phyloP scores from a whole-genome alignment of 129 eudicot species.

The Smallanthus sonchifolius region DNA sequence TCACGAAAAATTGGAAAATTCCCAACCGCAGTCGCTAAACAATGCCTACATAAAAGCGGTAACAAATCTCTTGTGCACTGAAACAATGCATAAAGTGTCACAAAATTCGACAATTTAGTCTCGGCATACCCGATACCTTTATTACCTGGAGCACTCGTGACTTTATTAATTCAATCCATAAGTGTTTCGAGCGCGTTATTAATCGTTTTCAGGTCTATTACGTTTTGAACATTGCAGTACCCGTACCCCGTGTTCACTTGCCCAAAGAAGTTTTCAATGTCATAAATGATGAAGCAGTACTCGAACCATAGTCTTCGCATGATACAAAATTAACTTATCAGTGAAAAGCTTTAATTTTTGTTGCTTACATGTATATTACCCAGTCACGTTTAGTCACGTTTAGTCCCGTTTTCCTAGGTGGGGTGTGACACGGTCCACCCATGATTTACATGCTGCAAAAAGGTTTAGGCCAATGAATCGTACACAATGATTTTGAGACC shows the following conservation, averaged over 20 bases:
- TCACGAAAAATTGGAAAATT: conserved; percentile 40
- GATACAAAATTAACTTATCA: no score
- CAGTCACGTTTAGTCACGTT: no score
- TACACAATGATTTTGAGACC: no score
- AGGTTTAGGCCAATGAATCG: no score
- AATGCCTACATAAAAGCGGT: conserved; percentile 49
- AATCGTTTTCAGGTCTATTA: conserved; percentile 50
- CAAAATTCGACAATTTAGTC: conserved; percentile 37
- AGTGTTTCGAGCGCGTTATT: conserved; percentile 46
- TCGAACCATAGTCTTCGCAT: conserved; percentile 84
- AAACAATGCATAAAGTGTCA: conserved; percentile 52
- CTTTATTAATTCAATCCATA: conserved; percentile 27
- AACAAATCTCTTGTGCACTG: conserved; percentile 71
- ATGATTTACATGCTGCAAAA: no score
- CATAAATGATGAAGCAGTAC: conserved; percentile 68
- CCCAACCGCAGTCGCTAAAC: conserved; percentile 50
- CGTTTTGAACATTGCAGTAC: conserved; percentile 46
- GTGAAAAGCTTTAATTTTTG: no score
- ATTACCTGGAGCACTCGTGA: conserved; percentile 42
- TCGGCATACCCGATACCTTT: conserved; percentile 54
- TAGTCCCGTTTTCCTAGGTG: no score
- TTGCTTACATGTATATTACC: no score
- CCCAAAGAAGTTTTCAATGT: conserved; percentile 42
- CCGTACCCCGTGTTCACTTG: conserved; percentile 56
- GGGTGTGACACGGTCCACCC: no score